A percentile compares a stretch with the other conserved stretches of the same genome.
phyloP scores from a whole-genome alignment of 805 yeast species.

The Soucietia sequanensis region DNA sequence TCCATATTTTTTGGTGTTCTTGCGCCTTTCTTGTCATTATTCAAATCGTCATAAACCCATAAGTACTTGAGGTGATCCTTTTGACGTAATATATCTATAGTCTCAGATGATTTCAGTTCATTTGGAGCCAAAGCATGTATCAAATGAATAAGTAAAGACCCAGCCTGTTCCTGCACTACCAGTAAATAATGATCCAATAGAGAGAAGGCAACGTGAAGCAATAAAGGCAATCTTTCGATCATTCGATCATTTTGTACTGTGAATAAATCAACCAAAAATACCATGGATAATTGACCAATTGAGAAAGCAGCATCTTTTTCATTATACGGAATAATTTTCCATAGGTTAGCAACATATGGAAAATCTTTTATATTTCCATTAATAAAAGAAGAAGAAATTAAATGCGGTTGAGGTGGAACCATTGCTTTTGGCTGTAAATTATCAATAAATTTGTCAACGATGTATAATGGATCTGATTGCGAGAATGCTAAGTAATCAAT shows the following conservation, averaged over 20 bases:
- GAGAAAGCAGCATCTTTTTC: slow-evolving; percentile 79
- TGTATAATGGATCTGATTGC: slow-evolving; percentile 43
- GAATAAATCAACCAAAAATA: slow-evolving; percentile 79
- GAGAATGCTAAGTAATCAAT: slow-evolving; percentile 69
- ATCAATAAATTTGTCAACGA: slow-evolving; percentile 60
- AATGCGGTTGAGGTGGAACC: slow-evolving; percentile 64
- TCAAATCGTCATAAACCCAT: slow-evolving; percentile 88
- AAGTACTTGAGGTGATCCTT: slow-evolving; percentile 45
- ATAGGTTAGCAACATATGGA: slow-evolving; percentile 77
- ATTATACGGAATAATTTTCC: slow-evolving; percentile 50
- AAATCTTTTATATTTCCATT: slow-evolving; percentile 26
- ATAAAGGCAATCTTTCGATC: slow-evolving; percentile 59
- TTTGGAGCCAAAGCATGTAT: slow-evolving; percentile 62
- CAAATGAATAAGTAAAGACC: slow-evolving; percentile 68
- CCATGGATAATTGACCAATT: slow-evolving; percentile 80
- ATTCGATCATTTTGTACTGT: slow-evolving; percentile 65
- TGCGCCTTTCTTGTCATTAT: slow-evolving; percentile 71
- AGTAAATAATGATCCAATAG: slow-evolving; percentile 84
- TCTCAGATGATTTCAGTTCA: slow-evolving; percentile 52
- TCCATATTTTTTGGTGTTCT: slow-evolving; percentile 88
- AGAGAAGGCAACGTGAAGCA: slow-evolving; percentile 77
- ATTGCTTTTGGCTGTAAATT: slow-evolving; percentile 81
- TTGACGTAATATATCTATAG: slow-evolving; percentile 57
- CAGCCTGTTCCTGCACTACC: slow-evolving; percentile 81
- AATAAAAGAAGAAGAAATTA: slow-evolving; percentile 22